Conservation (phyloP, 345 rosid genomes). For the Lumnitzera littorea region DNA sequence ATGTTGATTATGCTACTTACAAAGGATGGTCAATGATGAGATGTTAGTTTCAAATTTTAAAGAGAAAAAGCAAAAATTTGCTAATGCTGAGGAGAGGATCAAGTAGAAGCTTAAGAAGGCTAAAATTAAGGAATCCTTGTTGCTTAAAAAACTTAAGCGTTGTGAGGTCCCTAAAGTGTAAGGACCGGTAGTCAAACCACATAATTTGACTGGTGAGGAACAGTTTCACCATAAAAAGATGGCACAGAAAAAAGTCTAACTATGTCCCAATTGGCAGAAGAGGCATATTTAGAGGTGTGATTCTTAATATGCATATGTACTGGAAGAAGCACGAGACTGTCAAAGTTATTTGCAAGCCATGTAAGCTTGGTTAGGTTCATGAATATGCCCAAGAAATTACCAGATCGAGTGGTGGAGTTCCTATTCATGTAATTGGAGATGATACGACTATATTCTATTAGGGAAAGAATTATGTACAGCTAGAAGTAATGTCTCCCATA, state of each 20-base stretch:
- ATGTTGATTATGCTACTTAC: too few relatives aligned
- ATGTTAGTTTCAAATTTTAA: too few relatives aligned
- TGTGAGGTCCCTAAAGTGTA: constrained; percentile 76
- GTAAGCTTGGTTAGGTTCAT: constrained; percentile 69
- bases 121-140: constrained; percentile 70
- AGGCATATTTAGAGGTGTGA: constrained; percentile 86
- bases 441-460: constrained; percentile 71
- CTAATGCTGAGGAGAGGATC: constrained; percentile 66
- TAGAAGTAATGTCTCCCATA: constrained; percentile 82
- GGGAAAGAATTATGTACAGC: constrained; percentile 83
- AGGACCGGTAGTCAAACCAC: constrained; percentile 74
- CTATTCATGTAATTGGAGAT: constrained; percentile 65
- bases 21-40: too few relatives aligned
- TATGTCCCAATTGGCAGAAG: constrained; percentile 67
- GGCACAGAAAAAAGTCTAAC: constrained; percentile 84
- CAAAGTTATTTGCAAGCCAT: constrained; percentile 77
- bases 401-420: constrained; percentile 81
- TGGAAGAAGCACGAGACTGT: constrained; percentile 97
- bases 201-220: constrained; percentile 76
- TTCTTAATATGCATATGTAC: constrained; percentile 91
- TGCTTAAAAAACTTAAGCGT: constrained; percentile 67
- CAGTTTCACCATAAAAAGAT: constrained; percentile 69
- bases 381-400: constrained; percentile 64
- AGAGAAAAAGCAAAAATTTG: constrained; percentile 45
- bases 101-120: constrained; percentile 84